phyloP scores from a whole-genome alignment of 169 alveolate species.

The Plasmodium adleri region DNA sequence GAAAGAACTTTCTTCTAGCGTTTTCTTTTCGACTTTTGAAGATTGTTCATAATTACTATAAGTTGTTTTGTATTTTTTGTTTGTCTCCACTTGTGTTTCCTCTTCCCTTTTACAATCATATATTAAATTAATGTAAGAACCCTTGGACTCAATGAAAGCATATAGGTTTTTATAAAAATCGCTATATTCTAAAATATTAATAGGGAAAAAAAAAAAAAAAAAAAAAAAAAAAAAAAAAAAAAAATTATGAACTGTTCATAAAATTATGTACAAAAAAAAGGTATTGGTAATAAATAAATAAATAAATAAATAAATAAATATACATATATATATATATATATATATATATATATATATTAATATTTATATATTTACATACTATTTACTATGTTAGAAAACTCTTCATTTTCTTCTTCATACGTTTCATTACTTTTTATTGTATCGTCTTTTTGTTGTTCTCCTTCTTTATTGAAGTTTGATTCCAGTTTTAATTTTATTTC shows the following conservation, averaged over 20 bases:
- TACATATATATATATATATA: too few relatives aligned
- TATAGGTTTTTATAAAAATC: slow-evolving; percentile 62
- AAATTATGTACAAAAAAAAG: too few relatives aligned
- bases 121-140: slow-evolving; percentile 47
- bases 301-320: background rate
- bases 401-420: too few relatives aligned
- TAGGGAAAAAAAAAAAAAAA: background rate
- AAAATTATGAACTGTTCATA: too few relatives aligned
- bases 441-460: too few relatives aligned
- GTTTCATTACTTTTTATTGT: too few relatives aligned
- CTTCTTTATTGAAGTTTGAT: too few relatives aligned
- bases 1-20: slow-evolving; percentile 24
- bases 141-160: slow-evolving; percentile 36
- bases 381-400: too few relatives aligned
- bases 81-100: slow-evolving; percentile 3
- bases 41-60: background rate
- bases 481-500: too few relatives aligned
- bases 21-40: slow-evolving; percentile 15
- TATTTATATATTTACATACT: too few relatives aligned
- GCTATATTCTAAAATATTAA: slow-evolving; percentile 38
- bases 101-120: slow-evolving; percentile 9
- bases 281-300: background rate
- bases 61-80: slow-evolving; percentile 9
- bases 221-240: background rate
- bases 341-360: too few relatives aligned